Percentiles rank a stretch among this genome's conserved stretches.
Evolutionary conservation across 139 green algal genomes (phyloP).

Genomic region (Microglena sp.): DNA sequence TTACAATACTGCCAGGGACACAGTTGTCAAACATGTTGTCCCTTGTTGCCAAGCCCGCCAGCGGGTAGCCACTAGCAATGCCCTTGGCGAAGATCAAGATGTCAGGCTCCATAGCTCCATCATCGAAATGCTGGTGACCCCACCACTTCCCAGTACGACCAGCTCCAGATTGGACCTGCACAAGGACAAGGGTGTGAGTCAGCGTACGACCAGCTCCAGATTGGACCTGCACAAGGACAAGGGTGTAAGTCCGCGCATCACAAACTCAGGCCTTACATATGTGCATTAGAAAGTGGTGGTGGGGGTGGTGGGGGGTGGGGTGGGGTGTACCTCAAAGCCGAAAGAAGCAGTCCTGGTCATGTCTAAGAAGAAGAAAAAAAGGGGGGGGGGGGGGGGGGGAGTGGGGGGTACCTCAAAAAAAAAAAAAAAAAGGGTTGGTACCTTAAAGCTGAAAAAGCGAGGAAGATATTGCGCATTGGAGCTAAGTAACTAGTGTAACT

Average conservation of each 20-base stretch:
- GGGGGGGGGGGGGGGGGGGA: too few relatives aligned
- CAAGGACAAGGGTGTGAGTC: neutral
- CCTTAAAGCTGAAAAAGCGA: too few relatives aligned
- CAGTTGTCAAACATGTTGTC: slow-evolving; percentile 41
- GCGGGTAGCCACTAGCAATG: slow-evolving; percentile 75
- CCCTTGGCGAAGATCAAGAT: slow-evolving; percentile 74
- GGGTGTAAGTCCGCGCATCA: neutral
- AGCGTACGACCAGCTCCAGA: neutral
- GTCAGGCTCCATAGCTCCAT: slow-evolving; percentile 42
- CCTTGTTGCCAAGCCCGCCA: slow-evolving; percentile 53
- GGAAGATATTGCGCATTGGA: too few relatives aligned
- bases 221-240: neutral
- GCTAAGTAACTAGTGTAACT: too few relatives aligned
- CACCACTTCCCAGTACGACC: slow-evolving; percentile 71
- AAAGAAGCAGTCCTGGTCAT: neutral
- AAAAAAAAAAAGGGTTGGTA: too few relatives aligned
- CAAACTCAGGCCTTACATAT: too few relatives aligned
- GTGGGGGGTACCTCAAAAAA: too few relatives aligned
- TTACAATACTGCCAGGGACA: slow-evolving; percentile 48
- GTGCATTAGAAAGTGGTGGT: too few relatives aligned
- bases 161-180: slow-evolving; percentile 67
- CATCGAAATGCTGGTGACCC: slow-evolving; percentile 58
- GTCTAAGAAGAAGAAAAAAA: neutral
- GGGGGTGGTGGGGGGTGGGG: too few relatives aligned
- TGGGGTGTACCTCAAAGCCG: too few relatives aligned